Conservation (phyloP, 306 rosid genomes). For the Pterocarpus macrocarpus region DNA sequence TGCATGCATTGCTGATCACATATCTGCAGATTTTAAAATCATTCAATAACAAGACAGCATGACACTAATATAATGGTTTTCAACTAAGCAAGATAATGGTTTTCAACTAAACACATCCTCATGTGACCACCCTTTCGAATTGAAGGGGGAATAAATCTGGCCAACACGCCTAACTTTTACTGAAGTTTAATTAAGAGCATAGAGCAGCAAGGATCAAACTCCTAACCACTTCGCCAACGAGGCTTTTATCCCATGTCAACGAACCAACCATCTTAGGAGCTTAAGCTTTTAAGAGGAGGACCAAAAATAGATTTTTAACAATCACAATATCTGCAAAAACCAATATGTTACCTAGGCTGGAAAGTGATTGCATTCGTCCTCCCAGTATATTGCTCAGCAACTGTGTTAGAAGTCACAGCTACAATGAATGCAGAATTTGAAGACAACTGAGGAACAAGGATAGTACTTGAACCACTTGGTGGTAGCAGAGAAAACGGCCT, state of each 20-base stretch:
- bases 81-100: neutral
- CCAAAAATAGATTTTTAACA: slow-evolving; percentile 22
- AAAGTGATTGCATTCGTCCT: slow-evolving; percentile 82
- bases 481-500: slow-evolving; percentile 81
- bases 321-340: slow-evolving; percentile 21
- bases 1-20: slow-evolving; percentile 94
- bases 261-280: neutral
- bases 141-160: slow-evolving; percentile 16
- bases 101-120: slow-evolving; percentile 33
- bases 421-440: slow-evolving; percentile 77
- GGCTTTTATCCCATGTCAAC: slow-evolving; percentile 27
- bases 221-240: slow-evolving; percentile 8
- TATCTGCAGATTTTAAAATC: slow-evolving; percentile 67
- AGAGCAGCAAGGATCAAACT: slow-evolving; percentile 26
- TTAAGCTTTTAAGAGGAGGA: slow-evolving; percentile 6
- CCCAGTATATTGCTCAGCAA: slow-evolving; percentile 77
- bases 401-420: slow-evolving; percentile 76
- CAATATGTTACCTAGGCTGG: slow-evolving; percentile 83
- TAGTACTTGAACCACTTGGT: slow-evolving; percentile 88
- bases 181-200: neutral
- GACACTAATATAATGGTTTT: neutral
- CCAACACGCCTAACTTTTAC: neutral
- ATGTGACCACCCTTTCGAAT: neutral
- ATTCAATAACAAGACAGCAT: slow-evolving; percentile 34
- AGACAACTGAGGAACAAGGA: slow-evolving; percentile 76